A percentile compares a stretch with the other conserved stretches of the same genome.
phyloP scores from a whole-genome alignment of 1,284 basidiomycete species.

The Coniferiporia weirii region DNA sequence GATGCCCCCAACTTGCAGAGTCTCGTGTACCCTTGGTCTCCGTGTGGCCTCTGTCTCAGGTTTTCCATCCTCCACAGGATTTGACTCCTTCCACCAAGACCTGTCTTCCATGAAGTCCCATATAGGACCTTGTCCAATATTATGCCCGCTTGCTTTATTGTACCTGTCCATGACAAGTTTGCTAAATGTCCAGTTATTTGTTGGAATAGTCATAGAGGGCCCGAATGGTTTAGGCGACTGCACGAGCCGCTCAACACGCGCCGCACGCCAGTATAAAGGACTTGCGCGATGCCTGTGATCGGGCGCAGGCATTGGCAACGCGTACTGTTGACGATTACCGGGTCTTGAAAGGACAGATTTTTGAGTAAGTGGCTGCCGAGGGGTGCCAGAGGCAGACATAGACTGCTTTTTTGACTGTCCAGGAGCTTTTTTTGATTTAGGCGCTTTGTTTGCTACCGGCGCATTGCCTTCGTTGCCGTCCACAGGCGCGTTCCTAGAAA shows the following conservation, averaged over 20 bases:
- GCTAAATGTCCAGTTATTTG: slow-evolving; percentile 43
- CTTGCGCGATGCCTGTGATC: slow-evolving; percentile 65
- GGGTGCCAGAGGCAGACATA: background rate
- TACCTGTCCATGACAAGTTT: slow-evolving; percentile 40
- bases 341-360: slow-evolving; percentile 26
- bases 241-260: slow-evolving; percentile 51
- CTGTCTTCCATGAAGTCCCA: slow-evolving; percentile 73
- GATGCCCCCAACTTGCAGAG: slow-evolving; percentile 40
- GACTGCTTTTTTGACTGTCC: slow-evolving; percentile 10
- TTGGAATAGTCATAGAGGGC: slow-evolving; percentile 23
- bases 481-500: background rate
- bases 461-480: slow-evolving; percentile 20
- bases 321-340: slow-evolving; percentile 43
- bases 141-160: slow-evolving; percentile 62
- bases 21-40: slow-evolving; percentile 53
- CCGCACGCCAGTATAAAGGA: slow-evolving; percentile 46
- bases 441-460: background rate
- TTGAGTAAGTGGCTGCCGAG: slow-evolving; percentile 15
- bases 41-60: slow-evolving; percentile 24
- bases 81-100: slow-evolving; percentile 68
- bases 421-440: slow-evolving; percentile 3
- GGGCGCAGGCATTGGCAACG: slow-evolving; percentile 51
- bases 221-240: slow-evolving; percentile 45
- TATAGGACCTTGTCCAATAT: slow-evolving; percentile 64
- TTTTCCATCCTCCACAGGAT: slow-evolving; percentile 17